A percentile compares a stretch with the other conserved stretches of the same genome.
Conservation (phyloP, 305 asterid species). For the Vinca major region DNA sequence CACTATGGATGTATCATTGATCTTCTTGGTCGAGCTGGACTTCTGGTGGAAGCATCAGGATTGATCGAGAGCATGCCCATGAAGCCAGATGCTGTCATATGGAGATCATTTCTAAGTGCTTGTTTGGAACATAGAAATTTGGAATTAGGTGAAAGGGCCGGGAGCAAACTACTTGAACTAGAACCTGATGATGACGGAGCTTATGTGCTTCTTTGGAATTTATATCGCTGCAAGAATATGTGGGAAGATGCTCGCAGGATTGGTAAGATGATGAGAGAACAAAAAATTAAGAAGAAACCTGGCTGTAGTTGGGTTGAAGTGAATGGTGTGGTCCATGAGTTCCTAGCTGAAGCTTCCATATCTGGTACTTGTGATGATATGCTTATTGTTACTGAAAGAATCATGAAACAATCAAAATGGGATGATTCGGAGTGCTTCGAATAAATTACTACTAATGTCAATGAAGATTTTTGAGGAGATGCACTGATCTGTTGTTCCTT, state of each 20-base stretch:
- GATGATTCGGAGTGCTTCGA: constrained; percentile 30
- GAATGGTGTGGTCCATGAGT: constrained; percentile 57
- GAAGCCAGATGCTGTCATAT: constrained; percentile 64
- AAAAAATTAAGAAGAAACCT: constrained; percentile 48
- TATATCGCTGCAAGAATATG: constrained; percentile 39
- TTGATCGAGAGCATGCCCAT: constrained; percentile 51
- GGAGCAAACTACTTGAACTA: constrained; percentile 41
- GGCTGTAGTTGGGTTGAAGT: constrained; percentile 75
- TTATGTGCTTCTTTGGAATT: constrained; percentile 44
- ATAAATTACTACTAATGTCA: background rate
- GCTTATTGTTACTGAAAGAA: constrained; percentile 25
- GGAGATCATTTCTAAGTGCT: constrained; percentile 61
- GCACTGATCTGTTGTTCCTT: background rate
- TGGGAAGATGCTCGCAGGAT: constrained; percentile 46
- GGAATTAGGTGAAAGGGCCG: constrained; percentile 47
- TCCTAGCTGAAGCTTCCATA: constrained; percentile 40
- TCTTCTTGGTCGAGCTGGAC: constrained; percentile 63
- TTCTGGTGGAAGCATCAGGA: constrained; percentile 37
- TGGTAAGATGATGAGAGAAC: constrained; percentile 43
- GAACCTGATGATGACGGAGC: constrained; percentile 55
- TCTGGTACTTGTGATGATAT: constrained; percentile 19
- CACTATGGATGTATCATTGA: constrained; percentile 77
- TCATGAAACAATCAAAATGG: constrained; percentile 26
- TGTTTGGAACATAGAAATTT: constrained; percentile 36
- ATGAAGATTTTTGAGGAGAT: background rate